Evolutionary conservation across 371 early-diverging fungal species (phyloP).

Genomic region (Smittium mucronatum): DNA sequence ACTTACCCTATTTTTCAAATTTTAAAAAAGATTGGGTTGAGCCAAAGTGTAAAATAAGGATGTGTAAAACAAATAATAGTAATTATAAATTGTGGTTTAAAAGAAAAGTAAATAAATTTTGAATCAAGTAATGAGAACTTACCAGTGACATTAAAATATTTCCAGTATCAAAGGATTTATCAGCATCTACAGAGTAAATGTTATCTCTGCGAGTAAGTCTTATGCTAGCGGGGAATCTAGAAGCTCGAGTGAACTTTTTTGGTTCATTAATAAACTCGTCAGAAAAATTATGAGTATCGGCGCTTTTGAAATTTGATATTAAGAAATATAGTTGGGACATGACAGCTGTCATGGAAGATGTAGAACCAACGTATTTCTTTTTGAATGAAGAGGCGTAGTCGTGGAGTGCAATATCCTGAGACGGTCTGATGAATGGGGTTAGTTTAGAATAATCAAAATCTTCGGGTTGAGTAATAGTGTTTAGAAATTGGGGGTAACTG

Average conservation of each 20-base stretch:
- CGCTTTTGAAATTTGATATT: conserved; percentile 49
- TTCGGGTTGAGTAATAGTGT: conserved; percentile 57
- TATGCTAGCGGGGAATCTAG: conserved; percentile 47
- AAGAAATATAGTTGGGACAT: conserved; percentile 68
- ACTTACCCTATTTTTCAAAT: conserved; percentile 41
- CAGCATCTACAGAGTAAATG: conserved; percentile 69
- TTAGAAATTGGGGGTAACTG: conserved; percentile 67
- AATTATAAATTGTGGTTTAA: background rate
- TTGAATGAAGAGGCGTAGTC: conserved; percentile 24
- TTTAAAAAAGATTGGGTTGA: no score
- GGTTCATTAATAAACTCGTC: conserved; percentile 41
- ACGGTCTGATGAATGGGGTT: conserved; percentile 64
- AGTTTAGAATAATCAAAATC: conserved; percentile 68
- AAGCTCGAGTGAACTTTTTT: conserved; percentile 40
- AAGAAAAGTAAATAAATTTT: background rate
- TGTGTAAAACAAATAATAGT: background rate
- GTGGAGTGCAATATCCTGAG: conserved; percentile 44
- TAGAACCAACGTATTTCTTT: conserved; percentile 62
- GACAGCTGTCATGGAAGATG: conserved; percentile 69
- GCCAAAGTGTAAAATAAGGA: no score
- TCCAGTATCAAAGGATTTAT: conserved; percentile 54
- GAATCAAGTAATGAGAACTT: background rate
- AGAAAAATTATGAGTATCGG: conserved; percentile 49
- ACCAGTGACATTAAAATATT: conserved; percentile 44
- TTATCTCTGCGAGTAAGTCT: conserved; percentile 50